phyloP scores from a whole-genome alignment of 768 basidiomycete genomes.

The Boletellus ananas region DNA sequence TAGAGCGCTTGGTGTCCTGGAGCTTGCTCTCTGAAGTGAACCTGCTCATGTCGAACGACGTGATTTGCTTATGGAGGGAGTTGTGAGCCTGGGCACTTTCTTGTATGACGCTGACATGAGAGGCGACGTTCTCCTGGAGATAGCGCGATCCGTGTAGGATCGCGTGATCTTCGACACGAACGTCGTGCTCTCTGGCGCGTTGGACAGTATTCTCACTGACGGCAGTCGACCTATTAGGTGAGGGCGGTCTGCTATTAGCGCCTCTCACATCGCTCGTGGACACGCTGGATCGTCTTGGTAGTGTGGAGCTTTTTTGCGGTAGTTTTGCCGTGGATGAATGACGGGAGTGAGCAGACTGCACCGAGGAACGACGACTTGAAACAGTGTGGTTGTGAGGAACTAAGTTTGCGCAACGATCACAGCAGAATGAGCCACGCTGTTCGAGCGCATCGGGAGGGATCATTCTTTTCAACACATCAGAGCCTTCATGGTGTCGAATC shows the following conservation, averaged over 20 bases:
- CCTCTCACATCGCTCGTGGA: slow-evolving; percentile 7
- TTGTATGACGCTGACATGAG: slow-evolving; percentile 5
- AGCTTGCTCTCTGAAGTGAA: slow-evolving; percentile 14
- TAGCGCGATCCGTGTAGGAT: slow-evolving; percentile 8
- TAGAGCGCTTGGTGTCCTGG: slow-evolving; percentile 26
- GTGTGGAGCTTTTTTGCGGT: slow-evolving; percentile 5
- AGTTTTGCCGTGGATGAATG: slow-evolving; percentile 23
- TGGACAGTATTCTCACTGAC: slow-evolving; percentile 10
- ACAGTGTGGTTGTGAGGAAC: slow-evolving; percentile 31
- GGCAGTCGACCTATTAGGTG: slow-evolving; percentile 9
- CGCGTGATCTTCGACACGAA: slow-evolving; percentile 16
- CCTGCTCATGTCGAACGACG: slow-evolving; percentile 16
- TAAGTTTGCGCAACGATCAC: slow-evolving; percentile 33
- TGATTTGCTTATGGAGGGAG: slow-evolving; percentile 9
- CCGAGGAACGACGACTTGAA: slow-evolving; percentile 26
- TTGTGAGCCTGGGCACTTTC: slow-evolving; percentile 14
- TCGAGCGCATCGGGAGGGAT: slow-evolving; percentile 16
- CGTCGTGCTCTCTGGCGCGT: slow-evolving; percentile 11
- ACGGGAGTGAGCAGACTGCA: slow-evolving; percentile 24
- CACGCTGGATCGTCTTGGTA: slow-evolving; percentile 19
- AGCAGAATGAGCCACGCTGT: slow-evolving; percentile 31
- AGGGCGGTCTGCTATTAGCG: slow-evolving; percentile 6
- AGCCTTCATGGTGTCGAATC: slow-evolving; percentile 50
- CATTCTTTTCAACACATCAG: slow-evolving; percentile 23
- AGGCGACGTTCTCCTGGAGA: slow-evolving; percentile 13